Conservation (phyloP, 768 basidiomycete genomes). For the Fibroporia radiculosa region DNA sequence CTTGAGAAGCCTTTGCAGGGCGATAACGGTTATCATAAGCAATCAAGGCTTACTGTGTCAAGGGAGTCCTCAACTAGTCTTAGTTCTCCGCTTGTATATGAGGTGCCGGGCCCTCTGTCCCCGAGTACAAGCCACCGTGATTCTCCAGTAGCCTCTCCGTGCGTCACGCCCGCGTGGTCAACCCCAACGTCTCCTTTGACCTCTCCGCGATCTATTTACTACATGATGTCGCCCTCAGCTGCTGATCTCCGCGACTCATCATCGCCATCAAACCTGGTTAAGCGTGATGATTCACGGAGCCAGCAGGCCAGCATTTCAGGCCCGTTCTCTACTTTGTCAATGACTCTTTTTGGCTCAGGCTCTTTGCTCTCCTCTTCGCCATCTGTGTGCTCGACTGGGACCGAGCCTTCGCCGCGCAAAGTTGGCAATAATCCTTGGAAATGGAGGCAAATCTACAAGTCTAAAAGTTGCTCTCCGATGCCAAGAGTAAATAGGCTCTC, state of each 20-base stretch:
- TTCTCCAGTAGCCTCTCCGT: constrained; percentile 1
- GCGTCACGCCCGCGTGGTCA: background rate
- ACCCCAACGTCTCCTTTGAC: background rate
- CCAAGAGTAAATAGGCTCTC: background rate
- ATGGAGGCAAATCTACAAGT: background rate
- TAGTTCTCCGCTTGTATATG: too few relatives aligned
- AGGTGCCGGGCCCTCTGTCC: too few relatives aligned
- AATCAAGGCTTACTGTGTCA: too few relatives aligned
- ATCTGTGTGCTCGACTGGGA: background rate
- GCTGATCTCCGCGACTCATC: background rate
- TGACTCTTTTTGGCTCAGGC: background rate
- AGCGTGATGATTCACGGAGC: background rate
- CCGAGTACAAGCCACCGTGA: too few relatives aligned
- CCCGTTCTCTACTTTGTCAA: background rate
- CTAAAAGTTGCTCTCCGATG: constrained; percentile 3
- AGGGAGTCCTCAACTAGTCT: too few relatives aligned
- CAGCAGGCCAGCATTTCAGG: background rate
- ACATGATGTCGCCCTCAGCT: background rate
- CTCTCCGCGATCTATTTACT: background rate
- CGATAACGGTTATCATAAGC: too few relatives aligned
- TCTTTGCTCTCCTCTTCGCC: constrained; percentile 9
- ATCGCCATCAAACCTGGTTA: background rate
- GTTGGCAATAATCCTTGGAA: background rate
- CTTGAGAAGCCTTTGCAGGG: too few relatives aligned
- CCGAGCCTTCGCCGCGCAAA: background rate